Conservation (phyloP, 2,329 filamentous ascomycete genomes). For the Cadophora gregata region DNA sequence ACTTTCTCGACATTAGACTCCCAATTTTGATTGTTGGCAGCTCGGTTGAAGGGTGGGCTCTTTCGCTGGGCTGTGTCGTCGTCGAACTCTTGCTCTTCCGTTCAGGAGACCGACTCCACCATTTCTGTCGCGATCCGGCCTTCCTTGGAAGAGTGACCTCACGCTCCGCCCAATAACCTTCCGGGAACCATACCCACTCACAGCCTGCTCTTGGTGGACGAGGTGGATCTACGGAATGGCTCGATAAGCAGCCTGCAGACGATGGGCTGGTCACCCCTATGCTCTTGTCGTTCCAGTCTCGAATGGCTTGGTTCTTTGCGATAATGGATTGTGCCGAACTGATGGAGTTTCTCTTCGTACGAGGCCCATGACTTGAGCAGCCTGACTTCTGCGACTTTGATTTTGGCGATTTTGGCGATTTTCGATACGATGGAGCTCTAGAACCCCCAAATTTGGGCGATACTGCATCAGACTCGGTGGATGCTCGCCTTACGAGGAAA, state of each 20-base stretch:
- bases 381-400: conserved; percentile 22
- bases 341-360: conserved; percentile 9
- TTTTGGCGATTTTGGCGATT: conserved; percentile 7
- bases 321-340: conserved; percentile 14
- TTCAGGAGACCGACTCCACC: conserved; percentile 30
- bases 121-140: conserved; percentile 23
- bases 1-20: conserved; percentile 20
- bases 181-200: conserved; percentile 69
- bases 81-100: conserved; percentile 23
- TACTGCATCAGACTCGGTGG: conserved; percentile 12
- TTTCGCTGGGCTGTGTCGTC: neutral
- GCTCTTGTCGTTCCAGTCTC: conserved; percentile 33
- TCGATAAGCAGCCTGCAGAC: neutral
- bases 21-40: conserved; percentile 29
- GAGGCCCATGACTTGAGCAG: conserved; percentile 14
- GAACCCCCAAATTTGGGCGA: conserved; percentile 16
- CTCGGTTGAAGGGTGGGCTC: conserved; percentile 14
- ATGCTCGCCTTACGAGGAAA: conserved; percentile 19
- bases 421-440: conserved; percentile 6
- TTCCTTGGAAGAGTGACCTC: conserved; percentile 40
- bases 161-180: conserved; percentile 69
- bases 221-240: conserved; percentile 53
- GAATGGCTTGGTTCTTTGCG: conserved; percentile 16
- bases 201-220: conserved; percentile 58
- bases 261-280: conserved; percentile 11